A percentile compares a stretch with the other conserved stretches of the same genome.
phyloP scores from a whole-genome alignment of 2,329 filamentous ascomycete genomes.

The Capronia americana region DNA sequence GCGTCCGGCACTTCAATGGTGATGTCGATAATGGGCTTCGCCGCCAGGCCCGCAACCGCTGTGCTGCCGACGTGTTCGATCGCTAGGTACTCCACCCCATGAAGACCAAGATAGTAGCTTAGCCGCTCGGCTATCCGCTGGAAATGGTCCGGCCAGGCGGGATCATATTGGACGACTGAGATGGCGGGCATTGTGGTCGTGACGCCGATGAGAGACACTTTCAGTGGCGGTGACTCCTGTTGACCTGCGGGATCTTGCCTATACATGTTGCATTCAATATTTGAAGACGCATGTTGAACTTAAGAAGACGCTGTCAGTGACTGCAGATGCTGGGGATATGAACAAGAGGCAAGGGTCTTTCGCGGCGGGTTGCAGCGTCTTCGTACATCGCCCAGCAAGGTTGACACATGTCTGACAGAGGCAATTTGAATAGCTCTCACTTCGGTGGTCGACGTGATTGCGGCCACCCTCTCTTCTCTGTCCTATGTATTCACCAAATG shows the following conservation, averaged over 20 bases:
- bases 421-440: background rate
- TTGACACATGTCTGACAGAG: background rate
- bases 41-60: slow-evolving; percentile 32
- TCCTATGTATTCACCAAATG: background rate
- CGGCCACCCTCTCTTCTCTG: background rate
- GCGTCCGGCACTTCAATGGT: slow-evolving; percentile 33
- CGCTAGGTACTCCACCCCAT: background rate
- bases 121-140: slow-evolving; percentile 15
- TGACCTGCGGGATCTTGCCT: background rate
- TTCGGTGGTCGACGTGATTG: too few species aligned
- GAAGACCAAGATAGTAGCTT: slow-evolving; percentile 4
- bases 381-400: background rate
- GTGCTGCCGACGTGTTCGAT: slow-evolving; percentile 41
- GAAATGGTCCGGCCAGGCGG: slow-evolving; percentile 10
- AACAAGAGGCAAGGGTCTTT: background rate
- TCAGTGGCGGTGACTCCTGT: background rate
- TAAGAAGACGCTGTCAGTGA: background rate
- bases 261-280: background rate
- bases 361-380: background rate
- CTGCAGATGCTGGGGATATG: background rate
- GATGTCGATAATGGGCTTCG: slow-evolving; percentile 40
- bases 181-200: background rate
- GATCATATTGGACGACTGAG: slow-evolving; percentile 14
- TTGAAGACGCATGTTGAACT: background rate
- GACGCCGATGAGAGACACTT: background rate